Percentiles rank a stretch among this genome's conserved stretches.
phyloP scores from a whole-genome alignment of 2,329 filamentous ascomycete species.

The Penicillium crustosum region DNA sequence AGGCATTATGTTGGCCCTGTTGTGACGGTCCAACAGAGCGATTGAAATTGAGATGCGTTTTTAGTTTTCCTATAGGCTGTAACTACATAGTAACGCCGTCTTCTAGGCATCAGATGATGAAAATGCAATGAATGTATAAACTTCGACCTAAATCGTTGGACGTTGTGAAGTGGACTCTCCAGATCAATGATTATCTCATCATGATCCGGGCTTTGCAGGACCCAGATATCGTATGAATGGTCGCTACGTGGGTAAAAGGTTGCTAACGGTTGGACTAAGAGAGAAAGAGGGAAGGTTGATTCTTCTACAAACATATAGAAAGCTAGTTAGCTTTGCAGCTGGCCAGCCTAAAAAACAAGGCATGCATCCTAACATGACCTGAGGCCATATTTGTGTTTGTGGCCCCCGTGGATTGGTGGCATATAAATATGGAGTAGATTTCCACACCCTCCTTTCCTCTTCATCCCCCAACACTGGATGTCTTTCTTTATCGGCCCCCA shows the following conservation, averaged over 20 bases:
- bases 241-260: no score
- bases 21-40: constrained; percentile 14
- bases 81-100: neutral
- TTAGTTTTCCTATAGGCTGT: neutral
- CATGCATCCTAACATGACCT: neutral
- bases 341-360: no score
- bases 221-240: neutral
- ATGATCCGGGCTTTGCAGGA: neutral
- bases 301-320: no score
- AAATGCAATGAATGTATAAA: neutral
- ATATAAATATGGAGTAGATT: neutral
- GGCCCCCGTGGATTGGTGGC: neutral
- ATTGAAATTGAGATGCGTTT: neutral
- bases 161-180: neutral
- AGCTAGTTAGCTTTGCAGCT: no score
- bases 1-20: constrained; percentile 35
- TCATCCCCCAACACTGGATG: neutral
- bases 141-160: neutral
- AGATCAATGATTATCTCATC: neutral
- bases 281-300: no score
- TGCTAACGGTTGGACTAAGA: no score
- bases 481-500: neutral
- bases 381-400: neutral
- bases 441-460: neutral
- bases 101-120: neutral